Evolutionary conservation across 75 land plant species (phyloP).

Genomic region (Chamaecyparis obtusa): DNA sequence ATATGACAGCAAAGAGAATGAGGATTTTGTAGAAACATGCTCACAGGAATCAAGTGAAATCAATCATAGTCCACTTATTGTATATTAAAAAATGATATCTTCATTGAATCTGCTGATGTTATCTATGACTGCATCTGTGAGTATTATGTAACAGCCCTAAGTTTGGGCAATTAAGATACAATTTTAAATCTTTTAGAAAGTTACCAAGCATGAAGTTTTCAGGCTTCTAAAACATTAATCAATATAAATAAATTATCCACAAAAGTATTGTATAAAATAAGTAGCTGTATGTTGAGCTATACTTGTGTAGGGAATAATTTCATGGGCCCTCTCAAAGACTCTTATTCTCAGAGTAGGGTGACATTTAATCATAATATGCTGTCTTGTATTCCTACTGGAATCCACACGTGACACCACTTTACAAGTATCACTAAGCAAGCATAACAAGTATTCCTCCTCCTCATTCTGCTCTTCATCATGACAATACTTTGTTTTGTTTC

Average conservation of each 20-base stretch:
- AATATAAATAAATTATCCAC: background rate
- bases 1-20: background rate
- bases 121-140: background rate
- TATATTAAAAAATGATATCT: background rate
- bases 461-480: background rate
- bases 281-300: background rate
- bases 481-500: background rate
- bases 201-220: too few relatives aligned
- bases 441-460: too few relatives aligned
- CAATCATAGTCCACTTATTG: too few relatives aligned
- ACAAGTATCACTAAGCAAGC: background rate
- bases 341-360: background rate
- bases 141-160: too few relatives aligned
- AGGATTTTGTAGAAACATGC: too few relatives aligned
- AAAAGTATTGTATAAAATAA: too few relatives aligned
- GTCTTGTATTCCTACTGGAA: background rate
- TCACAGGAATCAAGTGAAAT: too few relatives aligned
- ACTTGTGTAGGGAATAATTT: background rate
- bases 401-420: constrained; percentile 6
- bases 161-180: too few relatives aligned
- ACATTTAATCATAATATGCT: background rate
- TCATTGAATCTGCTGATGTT: background rate
- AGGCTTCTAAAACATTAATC: too few relatives aligned
- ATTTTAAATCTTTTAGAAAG: too few relatives aligned
- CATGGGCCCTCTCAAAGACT: background rate